phyloP scores from a whole-genome alignment of 2,329 filamentous ascomycete species.

The Botrytis sinoallii region DNA sequence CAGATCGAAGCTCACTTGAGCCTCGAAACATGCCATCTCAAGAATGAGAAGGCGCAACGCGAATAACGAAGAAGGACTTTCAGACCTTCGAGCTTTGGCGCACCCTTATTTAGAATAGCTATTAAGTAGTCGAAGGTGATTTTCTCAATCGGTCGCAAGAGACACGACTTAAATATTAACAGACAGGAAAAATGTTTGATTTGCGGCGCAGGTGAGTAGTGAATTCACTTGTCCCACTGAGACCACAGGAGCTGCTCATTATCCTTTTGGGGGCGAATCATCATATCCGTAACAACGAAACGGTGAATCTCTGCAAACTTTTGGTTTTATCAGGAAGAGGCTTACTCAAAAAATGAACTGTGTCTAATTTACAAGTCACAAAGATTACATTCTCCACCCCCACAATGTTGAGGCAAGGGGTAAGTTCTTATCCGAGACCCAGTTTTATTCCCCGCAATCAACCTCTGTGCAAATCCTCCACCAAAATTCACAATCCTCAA shows the following conservation, averaged over 20 bases:
- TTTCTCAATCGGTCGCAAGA: background rate
- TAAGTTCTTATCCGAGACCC: slow-evolving; percentile 14
- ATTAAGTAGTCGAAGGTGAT: too few relatives aligned
- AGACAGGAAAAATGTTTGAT: background rate
- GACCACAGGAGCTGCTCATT: background rate
- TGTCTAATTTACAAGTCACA: background rate
- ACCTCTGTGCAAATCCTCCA: background rate
- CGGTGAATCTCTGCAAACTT: background rate
- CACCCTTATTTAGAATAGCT: background rate
- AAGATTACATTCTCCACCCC: background rate
- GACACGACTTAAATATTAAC: background rate
- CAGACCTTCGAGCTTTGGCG: background rate
- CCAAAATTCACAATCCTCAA: background rate
- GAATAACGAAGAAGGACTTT: background rate
- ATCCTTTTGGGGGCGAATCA: background rate
- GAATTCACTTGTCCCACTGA: background rate
- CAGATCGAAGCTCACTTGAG: background rate
- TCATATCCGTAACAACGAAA: background rate
- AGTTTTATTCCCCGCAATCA: slow-evolving; percentile 2
- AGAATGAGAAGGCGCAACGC: accelerated
- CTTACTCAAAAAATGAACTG: accelerated
- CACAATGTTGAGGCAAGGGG: background rate
- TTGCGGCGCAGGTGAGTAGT: background rate
- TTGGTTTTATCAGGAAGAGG: background rate
- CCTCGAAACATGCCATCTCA: background rate